These are phyloP conservation scores for Aspergillus bombycis DNA, from an alignment of 2,329 filamentous ascomycete genomes.

Conservation along the genomic window DNA sequence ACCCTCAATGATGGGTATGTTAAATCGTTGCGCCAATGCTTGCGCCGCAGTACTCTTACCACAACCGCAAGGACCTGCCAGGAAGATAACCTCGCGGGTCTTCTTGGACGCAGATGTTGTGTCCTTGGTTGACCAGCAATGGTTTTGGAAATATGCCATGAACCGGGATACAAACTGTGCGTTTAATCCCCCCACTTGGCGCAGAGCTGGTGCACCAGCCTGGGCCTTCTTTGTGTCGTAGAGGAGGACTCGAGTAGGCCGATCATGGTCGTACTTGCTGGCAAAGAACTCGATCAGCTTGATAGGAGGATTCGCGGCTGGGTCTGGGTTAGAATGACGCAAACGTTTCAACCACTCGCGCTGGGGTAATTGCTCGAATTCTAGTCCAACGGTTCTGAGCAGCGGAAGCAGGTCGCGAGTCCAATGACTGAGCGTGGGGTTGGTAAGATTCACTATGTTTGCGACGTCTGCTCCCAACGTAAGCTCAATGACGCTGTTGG, in stretches of 20 bases:
- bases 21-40: conserved; percentile 46
- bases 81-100: conserved; percentile 27
- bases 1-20: conserved; percentile 46
- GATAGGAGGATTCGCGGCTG: conserved; percentile 53
- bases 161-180: conserved; percentile 15
- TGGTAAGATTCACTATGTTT: conserved; percentile 51
- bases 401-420: conserved; percentile 55
- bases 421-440: conserved; percentile 48
- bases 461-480: conserved; percentile 19
- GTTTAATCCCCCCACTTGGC: conserved; percentile 16
- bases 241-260: conserved; percentile 29
- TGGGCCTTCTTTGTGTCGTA: conserved; percentile 27
- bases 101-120: not conserved
- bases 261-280: conserved; percentile 52
- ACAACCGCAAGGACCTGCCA: conserved; percentile 57
- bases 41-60: conserved; percentile 58
- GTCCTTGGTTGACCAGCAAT: conserved; percentile 16
- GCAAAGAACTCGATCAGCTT: conserved; percentile 58
- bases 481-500: conserved; percentile 36
- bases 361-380: conserved; percentile 28
- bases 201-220: conserved; percentile 18
- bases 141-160: conserved; percentile 17
- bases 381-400: conserved; percentile 50
- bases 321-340: conserved; percentile 51
- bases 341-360: conserved; percentile 40